A percentile compares a stretch with the other conserved stretches of the same genome.
These are phyloP conservation scores for Trichoderma asperellum DNA, from an alignment of 2,329 filamentous ascomycete genomes.

Conservation along the genomic window DNA sequence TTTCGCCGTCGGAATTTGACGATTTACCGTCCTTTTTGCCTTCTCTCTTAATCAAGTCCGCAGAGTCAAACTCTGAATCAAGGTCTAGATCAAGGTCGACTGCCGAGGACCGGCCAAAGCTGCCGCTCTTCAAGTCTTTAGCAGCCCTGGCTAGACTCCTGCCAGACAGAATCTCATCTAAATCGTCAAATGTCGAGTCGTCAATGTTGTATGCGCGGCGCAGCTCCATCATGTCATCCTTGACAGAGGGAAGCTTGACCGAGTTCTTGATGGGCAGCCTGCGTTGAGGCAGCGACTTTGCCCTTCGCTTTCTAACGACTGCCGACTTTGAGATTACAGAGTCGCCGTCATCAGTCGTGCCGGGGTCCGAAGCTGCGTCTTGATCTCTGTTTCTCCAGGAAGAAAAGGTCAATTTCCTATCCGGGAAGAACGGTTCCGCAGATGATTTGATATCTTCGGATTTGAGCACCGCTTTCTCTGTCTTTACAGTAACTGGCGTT, in stretches of 20 bases:
- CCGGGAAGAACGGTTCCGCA: constrained; percentile 32
- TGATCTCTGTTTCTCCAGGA: constrained; percentile 35
- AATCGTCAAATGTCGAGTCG: constrained; percentile 63
- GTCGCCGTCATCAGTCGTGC: constrained; percentile 35
- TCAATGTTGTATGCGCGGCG: constrained; percentile 58
- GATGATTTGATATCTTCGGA: constrained; percentile 34
- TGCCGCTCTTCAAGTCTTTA: constrained; percentile 34
- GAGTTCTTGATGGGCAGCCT: constrained; percentile 57
- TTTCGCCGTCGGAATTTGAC: constrained; percentile 45
- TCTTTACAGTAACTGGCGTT: constrained; percentile 54
- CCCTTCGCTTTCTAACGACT: constrained; percentile 37
- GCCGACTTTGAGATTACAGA: constrained; percentile 34
- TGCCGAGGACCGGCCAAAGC: constrained; percentile 34
- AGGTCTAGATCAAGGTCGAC: constrained; percentile 34
- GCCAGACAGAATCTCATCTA: constrained; percentile 55
- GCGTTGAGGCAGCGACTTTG: constrained; percentile 49
- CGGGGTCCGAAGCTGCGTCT: constrained; percentile 42
- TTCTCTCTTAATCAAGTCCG: constrained; percentile 30
- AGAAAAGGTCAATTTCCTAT: constrained; percentile 35
- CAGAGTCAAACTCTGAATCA: constrained; percentile 29
- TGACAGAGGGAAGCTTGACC: constrained; percentile 57
- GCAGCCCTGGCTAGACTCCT: constrained; percentile 38
- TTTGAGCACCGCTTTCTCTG: constrained; percentile 38
- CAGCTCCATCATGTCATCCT: constrained; percentile 59
- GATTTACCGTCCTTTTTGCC: constrained; percentile 29